phyloP scores from a whole-genome alignment of 345 rosid species.

The Euphorbia pulcherrima region DNA sequence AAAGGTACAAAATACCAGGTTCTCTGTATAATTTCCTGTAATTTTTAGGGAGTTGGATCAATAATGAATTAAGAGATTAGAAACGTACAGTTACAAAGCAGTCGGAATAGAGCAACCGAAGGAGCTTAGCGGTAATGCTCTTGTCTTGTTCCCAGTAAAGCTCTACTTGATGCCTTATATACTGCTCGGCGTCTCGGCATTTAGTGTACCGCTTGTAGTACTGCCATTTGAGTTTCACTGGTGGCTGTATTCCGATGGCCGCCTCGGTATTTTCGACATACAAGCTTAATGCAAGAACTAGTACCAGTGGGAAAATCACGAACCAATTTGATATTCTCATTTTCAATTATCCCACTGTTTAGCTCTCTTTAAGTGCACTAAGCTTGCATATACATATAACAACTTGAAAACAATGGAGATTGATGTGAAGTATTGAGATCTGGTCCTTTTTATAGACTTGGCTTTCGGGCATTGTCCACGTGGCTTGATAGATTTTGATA shows the following conservation, averaged over 20 bases:
- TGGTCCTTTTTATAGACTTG: constrained; percentile 27
- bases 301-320: constrained; percentile 10
- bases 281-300: constrained; percentile 34
- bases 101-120: constrained; percentile 65
- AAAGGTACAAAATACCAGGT: too few species aligned
- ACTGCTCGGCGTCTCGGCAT: constrained; percentile 52
- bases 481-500: constrained; percentile 13
- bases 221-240: constrained; percentile 52
- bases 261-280: constrained; percentile 32
- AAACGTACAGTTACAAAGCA: constrained; percentile 50
- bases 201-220: constrained; percentile 44
- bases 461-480: constrained; percentile 4
- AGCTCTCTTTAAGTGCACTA: constrained; percentile 11
- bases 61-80: neutral
- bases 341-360: constrained; percentile 6
- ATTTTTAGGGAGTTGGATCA: neutral
- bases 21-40: too few species aligned
- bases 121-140: constrained; percentile 57
- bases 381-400: constrained; percentile 10
- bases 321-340: constrained; percentile 6
- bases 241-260: constrained; percentile 27
- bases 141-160: constrained; percentile 33
- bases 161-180: constrained; percentile 44
- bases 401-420: neutral
- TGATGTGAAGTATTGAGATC: neutral